These are phyloP conservation scores for Pythium periplocum DNA, from an alignment of 352 stramenopile genomes.

Conservation along the genomic window DNA sequence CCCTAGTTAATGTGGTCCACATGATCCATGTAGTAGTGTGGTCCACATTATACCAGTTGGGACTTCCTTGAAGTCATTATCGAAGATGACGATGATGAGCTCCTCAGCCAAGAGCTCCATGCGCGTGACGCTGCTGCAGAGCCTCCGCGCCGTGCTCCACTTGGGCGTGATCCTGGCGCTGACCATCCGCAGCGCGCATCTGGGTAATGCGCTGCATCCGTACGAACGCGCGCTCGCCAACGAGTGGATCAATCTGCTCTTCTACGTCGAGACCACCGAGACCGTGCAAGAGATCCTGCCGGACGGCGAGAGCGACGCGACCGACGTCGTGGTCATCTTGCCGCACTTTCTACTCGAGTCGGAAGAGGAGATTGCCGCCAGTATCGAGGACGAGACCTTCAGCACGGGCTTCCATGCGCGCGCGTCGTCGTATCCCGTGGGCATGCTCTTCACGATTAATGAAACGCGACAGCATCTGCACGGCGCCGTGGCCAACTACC, in stretches of 20 bases:
- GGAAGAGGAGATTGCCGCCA: constrained; percentile 61
- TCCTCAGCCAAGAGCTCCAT: background rate
- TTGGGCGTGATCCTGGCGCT: constrained; percentile 34
- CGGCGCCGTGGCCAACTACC: constrained; percentile 58
- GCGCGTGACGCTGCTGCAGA: constrained; percentile 13
- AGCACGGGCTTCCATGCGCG: constrained; percentile 37
- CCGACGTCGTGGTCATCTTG: constrained; percentile 29
- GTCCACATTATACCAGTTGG: too few relatives aligned
- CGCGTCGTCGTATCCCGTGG: constrained; percentile 51
- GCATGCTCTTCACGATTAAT: constrained; percentile 66
- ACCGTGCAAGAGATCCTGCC: constrained; percentile 8
- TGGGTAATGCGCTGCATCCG: constrained; percentile 45
- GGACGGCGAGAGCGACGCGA: background rate
- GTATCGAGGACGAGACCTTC: constrained; percentile 62
- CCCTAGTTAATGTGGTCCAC: too few relatives aligned
- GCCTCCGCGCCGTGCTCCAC: constrained; percentile 33
- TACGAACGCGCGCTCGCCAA: constrained; percentile 58
- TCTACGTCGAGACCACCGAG: constrained; percentile 50
- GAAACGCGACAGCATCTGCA: constrained; percentile 69
- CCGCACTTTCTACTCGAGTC: constrained; percentile 63
- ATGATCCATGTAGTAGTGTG: too few relatives aligned
- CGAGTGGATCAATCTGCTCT: constrained; percentile 66
- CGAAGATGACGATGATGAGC: too few relatives aligned
- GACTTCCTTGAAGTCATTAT: too few relatives aligned
- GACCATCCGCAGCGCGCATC: constrained; percentile 35